Percentiles rank a stretch among this genome's conserved stretches.
These are phyloP conservation scores for Lablab purpureus DNA, from an alignment of 306 rosid genomes.

Conservation along the genomic window DNA sequence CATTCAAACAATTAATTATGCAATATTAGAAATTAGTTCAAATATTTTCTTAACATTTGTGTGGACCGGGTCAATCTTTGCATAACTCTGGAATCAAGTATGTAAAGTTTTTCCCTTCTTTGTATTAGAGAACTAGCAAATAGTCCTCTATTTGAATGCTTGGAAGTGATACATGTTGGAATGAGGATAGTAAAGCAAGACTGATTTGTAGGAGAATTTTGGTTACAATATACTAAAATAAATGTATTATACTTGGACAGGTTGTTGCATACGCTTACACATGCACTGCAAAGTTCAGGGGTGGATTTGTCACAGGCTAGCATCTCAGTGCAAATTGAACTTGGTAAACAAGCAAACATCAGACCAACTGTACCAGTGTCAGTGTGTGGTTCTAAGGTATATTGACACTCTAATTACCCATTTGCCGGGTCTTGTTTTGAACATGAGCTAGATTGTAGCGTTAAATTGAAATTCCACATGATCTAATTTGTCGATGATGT, in stretches of 20 bases:
- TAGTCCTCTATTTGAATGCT: background rate
- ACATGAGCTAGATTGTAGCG: background rate
- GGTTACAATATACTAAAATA: conserved; percentile 20
- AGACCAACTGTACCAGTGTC: conserved; percentile 56
- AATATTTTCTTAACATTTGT: conserved; percentile 13
- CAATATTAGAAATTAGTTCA: conserved; percentile 1
- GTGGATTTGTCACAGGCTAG: conserved; percentile 96
- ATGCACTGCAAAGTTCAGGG: conserved; percentile 88
- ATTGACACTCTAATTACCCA: conserved; percentile 9
- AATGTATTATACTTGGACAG: conserved; percentile 57
- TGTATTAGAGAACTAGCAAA: background rate
- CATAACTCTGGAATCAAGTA: no score
- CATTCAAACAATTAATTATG: background rate
- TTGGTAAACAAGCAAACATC: conserved; percentile 68
- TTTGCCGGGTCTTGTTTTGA: conserved; percentile 4
- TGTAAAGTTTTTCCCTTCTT: background rate
- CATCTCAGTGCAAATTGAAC: conserved; percentile 94
- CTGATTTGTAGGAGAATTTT: conserved; percentile 33
- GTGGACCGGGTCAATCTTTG: background rate
- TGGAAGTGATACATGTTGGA: conserved; percentile 12
- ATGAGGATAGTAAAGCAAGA: background rate
- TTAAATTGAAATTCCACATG: conserved; percentile 28
- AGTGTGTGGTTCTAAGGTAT: conserved; percentile 66
- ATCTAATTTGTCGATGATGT: conserved; percentile 47
- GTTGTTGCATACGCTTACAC: conserved; percentile 86